Base-by-base conservation (phyloP, 1,139 yeast genomes). In the Candida gigantensis region DNA sequence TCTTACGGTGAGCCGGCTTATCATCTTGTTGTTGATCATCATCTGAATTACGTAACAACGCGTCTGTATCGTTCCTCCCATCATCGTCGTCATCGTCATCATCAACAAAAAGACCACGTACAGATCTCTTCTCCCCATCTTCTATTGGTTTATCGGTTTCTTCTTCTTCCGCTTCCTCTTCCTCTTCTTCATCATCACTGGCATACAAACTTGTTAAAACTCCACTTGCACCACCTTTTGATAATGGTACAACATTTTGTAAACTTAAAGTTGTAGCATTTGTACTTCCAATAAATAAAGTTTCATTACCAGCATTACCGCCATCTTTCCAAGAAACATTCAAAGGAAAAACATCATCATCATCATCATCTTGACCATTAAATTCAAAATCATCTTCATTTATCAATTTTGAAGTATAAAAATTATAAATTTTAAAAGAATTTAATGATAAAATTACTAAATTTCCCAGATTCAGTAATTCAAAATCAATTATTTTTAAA, bases 231-330 rank as follows among this genome's bases (percentile, higher is more conserved):
- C 51, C 53, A 4, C 45, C 30, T 8, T 36, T 41, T n/a, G n/a
- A n/a, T 13, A 42, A 52, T 14, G 51, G 57, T 2, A 65, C 62
- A 5, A 70, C 48, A 12, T 59, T 59, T 8, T 59, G 55, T 27
- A 74, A 53, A 4, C 58, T 56, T 13, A 75, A 49, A 13, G 77
- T 60, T 32, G 73, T 72, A 17, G 86, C 87, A 13, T 68, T 59
- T 36, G 73, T 70, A 1, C 84, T 74, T 2, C 88, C 87, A n/a
- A 74, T 48, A 35, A 53, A 63, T 11, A 68, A 42, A n/a, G n/a
- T n/a, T n/a, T n/a, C n/a, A n/a, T n/a, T n/a, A n/a, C n/a, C n/a
- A n/a, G n/a, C n/a, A n/a, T n/a, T n/a, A 27, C 51, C 46, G 27
- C 52, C 36, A 19, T 41, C 38, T 17, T 37, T 34, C 45, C 46